phyloP scores from a whole-genome alignment of 768 basidiomycete genomes.

The Tylopilus cervinicoccineus region DNA sequence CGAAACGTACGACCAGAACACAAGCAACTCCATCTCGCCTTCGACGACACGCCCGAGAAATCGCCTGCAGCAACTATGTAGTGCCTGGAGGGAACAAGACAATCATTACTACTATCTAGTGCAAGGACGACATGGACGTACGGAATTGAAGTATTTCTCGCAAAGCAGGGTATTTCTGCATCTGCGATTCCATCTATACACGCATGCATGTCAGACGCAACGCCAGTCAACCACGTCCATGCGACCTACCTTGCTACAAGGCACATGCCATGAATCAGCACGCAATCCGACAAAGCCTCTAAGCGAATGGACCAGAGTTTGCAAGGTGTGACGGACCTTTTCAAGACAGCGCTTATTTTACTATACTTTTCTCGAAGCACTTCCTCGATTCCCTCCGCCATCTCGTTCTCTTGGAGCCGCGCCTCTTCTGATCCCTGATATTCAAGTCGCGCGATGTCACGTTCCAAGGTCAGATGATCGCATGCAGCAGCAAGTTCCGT shows the following conservation, averaged over 20 bases:
- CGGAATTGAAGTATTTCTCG: background rate
- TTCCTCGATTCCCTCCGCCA: background rate
- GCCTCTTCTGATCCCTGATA: background rate
- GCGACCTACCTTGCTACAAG: constrained; percentile 1
- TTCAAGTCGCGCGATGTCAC: background rate
- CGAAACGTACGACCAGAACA: too few relatives aligned
- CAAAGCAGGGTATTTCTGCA: background rate
- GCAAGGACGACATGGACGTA: background rate
- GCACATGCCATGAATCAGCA: background rate
- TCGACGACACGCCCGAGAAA: background rate
- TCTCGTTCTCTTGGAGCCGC: background rate
- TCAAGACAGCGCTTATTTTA: background rate
- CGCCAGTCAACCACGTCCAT: too few relatives aligned
- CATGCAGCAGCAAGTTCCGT: background rate
- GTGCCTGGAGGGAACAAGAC: background rate
- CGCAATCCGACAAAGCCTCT: background rate
- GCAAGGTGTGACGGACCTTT: background rate
- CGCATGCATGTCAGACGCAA: background rate
- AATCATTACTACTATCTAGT: background rate
- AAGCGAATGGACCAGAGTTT: too few relatives aligned
- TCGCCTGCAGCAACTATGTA: too few relatives aligned
- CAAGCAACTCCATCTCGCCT: too few relatives aligned
- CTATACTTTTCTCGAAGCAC: background rate
- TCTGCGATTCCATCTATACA: background rate
- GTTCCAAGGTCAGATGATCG: background rate